Conservation (phyloP, 2,329 filamentous ascomycete genomes). For the Escovopsis weberi region DNA sequence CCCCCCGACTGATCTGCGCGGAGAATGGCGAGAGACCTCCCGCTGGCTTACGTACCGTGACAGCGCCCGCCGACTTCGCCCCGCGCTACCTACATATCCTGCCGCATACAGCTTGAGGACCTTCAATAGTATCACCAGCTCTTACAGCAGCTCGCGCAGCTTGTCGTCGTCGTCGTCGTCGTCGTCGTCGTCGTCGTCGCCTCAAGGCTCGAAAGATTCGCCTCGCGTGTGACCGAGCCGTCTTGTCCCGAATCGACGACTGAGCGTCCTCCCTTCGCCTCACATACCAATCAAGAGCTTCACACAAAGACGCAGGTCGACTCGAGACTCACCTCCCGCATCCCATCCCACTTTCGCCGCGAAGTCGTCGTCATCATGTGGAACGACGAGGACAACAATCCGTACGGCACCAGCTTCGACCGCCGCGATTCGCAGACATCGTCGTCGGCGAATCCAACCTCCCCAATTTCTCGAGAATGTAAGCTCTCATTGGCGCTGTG, state of each 20-base stretch:
- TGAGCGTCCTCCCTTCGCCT: too few species aligned
- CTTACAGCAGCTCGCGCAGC: not conserved
- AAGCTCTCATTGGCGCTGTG: slow-evolving; percentile 21
- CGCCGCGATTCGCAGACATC: slow-evolving; percentile 67
- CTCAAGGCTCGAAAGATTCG: too few species aligned
- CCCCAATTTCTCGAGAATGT: slow-evolving; percentile 44
- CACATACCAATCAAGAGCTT: too few species aligned
- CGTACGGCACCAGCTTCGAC: slow-evolving; percentile 83
- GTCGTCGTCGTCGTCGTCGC: slow-evolving; percentile 1
- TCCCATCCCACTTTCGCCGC: not conserved
- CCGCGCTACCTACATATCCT: slow-evolving; percentile 1
- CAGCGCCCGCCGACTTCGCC: slow-evolving; percentile 6
- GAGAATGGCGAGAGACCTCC: slow-evolving; percentile 11
- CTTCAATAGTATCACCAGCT: too few species aligned
- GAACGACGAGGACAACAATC: slow-evolving; percentile 98
- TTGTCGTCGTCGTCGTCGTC: too few species aligned
- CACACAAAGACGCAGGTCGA: too few species aligned
- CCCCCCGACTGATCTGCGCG: not conserved
- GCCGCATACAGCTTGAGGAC: too few species aligned
- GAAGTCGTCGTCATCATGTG: slow-evolving; percentile 48
- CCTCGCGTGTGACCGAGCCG: too few species aligned
- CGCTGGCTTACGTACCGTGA: slow-evolving; percentile 7
- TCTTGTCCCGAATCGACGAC: too few species aligned
- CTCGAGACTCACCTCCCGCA: not conserved
- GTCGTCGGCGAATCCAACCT: slow-evolving; percentile 49